Evolutionary conservation across 2,329 filamentous ascomycete species (phyloP), one percentile per base, ranked within the genome.

Genomic region (Fusarium marasasianum): DNA sequence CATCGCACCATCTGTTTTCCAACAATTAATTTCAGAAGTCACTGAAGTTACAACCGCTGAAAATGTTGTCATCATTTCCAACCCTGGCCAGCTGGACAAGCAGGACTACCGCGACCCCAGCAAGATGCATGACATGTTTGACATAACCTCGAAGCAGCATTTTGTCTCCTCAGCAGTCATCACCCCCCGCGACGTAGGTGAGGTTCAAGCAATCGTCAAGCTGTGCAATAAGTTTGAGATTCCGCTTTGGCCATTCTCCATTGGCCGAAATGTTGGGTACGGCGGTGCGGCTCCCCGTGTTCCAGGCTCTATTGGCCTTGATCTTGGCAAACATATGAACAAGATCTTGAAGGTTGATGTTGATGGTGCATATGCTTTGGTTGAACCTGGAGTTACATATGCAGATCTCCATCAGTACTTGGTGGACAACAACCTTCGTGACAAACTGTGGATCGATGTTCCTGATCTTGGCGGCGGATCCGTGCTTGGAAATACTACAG

Each of bases 51-150:
- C 48, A 3, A 62, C 66, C 1, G 13, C 48, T 12, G 56, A 66
- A 8, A 75, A 76, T 55, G 71, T 74, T 9, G 31, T 48, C 12
- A 26, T 76, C 20, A 59, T 77, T 7, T 48, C 62, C 5, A 56
- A 44, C 2, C 29, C 22, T 8, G 51, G 38, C 3, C 66, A 77
- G 18, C 22, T 69, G 3, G 41, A 43, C 35, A 71, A 77, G 6
- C 12, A 56, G 3, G 50, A 73, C 24, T 77, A 77, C 22, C 63
- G 64, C 4, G 71, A 77, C 29, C 75, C 51, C 9, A 69, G 66
- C 48, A 74, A 77, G 9, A 57, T 63, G 5, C 75, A 77, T 13
- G 71, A 76, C 37, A 77, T 75, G 71, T 75, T 71, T 20, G 63
- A 74, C 22, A 58, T 77, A 14, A 63, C 71, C 8, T 68, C 57